Evolutionary conservation across 495 filamentous ascomycete species (phyloP), one percentile per base, ranked within the genome.

Genomic region (Podospora fimiseda): DNA sequence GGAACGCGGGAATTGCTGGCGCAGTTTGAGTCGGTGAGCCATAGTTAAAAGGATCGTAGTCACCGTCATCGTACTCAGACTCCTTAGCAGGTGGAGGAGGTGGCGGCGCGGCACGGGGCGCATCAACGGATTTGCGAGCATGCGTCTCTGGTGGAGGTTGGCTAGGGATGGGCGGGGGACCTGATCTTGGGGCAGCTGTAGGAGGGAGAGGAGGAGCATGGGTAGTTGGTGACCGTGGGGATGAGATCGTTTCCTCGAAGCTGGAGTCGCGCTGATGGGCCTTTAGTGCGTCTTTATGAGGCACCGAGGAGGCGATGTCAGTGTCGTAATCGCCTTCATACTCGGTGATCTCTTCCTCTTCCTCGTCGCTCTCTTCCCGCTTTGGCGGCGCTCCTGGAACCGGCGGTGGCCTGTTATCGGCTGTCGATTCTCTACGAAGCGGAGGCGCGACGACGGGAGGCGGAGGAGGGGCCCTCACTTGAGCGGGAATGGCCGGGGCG

Each of bases 271-370:
- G 80, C 24, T 80, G 83, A 69, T 95, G 89, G 16, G 88, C 66
- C 60, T 89, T 94, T 50, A 97, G 66, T 3, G 93, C 92, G 72
- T 96, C 93, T 69, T 94, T 93, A 64, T 93, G 87, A 38, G 86
- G 86, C 9, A 82, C 90, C 23, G 89, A 85, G 41, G 94, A 87
- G 1, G 87, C 91, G 58, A 98, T 96, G 66, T 97, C 93, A 37
- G 93, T 98, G 59, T 97, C 93, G 65, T 98, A 97, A 63, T 97
- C 93, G 16, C 91, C 93, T 66, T 98, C 93, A 64, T 97, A 97
- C 67, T 96, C 93, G 2, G 88, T 95, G 33, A 89, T 74, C 63
- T 93, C 90, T 59, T 76, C 80, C 40, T 91, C 88, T 53, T 82
- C 88, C 15, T 79, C 86, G 37, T 76, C 70, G 20, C 68, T 67